Evolutionary conservation across 352 stramenopile genomes (phyloP), one percentile per base, ranked within the genome.

Genomic region (Pythium vanterpoolii): DNA sequence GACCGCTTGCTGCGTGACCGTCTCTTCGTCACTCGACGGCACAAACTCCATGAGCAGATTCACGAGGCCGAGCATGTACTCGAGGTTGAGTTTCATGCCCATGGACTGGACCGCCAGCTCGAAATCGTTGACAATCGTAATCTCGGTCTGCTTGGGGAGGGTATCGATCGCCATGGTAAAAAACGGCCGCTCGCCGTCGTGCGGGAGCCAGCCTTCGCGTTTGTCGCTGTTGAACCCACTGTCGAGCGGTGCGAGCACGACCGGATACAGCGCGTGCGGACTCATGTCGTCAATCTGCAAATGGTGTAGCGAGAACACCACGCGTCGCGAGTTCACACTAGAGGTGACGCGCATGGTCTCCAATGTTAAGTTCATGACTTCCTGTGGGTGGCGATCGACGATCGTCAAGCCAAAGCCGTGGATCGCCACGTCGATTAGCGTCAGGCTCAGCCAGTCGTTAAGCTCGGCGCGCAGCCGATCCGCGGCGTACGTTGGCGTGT

Each of bases 241-340:
- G 47, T 96, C 83, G n/a, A 90, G 49, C 4, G 86, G 86, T 38
- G 78, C 79, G 24, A 96, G 67, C 11, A 96, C 63, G 1, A 96
- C 75, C 1, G 86, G 86, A 16, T 93, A 96, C 39, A 76, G 59
- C 9, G 85, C 76, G 43, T 83, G 56, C 3, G 76, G 60, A 8
- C 74, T 89, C 86, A 96, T 96, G 39, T 96, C 86, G 59, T 96
- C 86, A 14, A 96, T 73, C 66, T 96, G 85, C 46, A 96, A 70
- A 39, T 96, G 86, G 40, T 96, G 86, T 42, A 94, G 61, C 34
- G 77, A 77, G 23, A 90, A 83, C 18, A 73, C 72, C 51, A 81
- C 62, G 9, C 62, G 60, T 9, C 83, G 66, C 14, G 83, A 90
- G 31, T 60, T 53, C 21, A 72, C 68, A 16, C 62, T 72, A 18